These are phyloP conservation scores for Trypanosoma avium DNA, from an alignment of 208 protist species.

Conservation along the genomic window DNA sequence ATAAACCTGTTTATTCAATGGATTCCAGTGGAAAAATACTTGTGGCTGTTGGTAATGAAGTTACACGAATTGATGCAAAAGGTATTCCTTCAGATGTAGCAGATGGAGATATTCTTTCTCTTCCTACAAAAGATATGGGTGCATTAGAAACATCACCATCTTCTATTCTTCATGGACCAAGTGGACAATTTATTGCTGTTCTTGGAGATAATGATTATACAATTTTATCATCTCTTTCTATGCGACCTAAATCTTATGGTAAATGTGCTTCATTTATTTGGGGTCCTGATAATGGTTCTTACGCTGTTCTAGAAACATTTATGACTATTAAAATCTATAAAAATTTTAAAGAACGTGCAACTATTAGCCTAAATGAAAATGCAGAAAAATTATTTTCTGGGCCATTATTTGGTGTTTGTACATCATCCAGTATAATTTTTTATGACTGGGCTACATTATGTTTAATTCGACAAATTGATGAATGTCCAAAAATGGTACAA, in stretches of 20 bases:
- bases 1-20: slow-evolving; percentile 96
- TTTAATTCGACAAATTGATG: slow-evolving; percentile 96
- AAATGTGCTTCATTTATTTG: slow-evolving; percentile 96
- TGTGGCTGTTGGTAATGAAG: slow-evolving; percentile 94
- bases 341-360: slow-evolving; percentile 94
- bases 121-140: slow-evolving; percentile 94
- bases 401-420: slow-evolving; percentile 90
- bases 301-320: slow-evolving; percentile 91
- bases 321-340: slow-evolving; percentile 95
- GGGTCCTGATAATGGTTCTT: slow-evolving; percentile 86
- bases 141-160: slow-evolving; percentile 93
- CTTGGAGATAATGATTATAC: slow-evolving; percentile 97
- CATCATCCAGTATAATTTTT: slow-evolving; percentile 84
- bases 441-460: slow-evolving; percentile 96
- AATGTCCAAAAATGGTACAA: slow-evolving; percentile 79
- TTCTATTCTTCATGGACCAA: slow-evolving; percentile 91
- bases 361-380: slow-evolving; percentile 58
- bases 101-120: slow-evolving; percentile 71
- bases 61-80: slow-evolving; percentile 91
- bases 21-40: slow-evolving; percentile 97
- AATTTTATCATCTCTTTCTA: slow-evolving; percentile 96
- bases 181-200: slow-evolving; percentile 95
- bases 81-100: slow-evolving; percentile 43
- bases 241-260: slow-evolving; percentile 97
- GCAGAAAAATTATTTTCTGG: slow-evolving; percentile 87